Evolutionary conservation across 257 asterid genomes (phyloP).

Genomic region (Solanum lycopersicoides): DNA sequence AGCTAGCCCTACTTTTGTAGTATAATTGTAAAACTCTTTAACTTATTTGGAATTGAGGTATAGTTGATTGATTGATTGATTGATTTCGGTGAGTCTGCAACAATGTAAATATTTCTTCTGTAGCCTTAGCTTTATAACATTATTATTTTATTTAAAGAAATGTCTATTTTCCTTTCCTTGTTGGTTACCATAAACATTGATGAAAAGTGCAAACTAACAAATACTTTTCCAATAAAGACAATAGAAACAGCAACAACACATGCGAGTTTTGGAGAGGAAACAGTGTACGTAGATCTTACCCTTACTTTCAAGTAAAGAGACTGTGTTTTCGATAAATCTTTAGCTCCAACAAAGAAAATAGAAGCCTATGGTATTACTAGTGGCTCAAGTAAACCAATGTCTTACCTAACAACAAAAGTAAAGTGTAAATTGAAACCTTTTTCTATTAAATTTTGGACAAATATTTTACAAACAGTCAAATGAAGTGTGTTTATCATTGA

Average conservation of each 20-base stretch:
- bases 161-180: neutral
- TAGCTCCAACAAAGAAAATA: neutral
- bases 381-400: neutral
- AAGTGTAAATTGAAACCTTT: neutral
- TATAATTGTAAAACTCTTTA: neutral
- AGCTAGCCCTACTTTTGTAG: neutral
- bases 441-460: neutral
- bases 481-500: neutral
- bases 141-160: neutral
- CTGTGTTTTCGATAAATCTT: neutral
- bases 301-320: neutral
- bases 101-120: neutral
- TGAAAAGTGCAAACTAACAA: neutral
- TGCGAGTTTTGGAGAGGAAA: neutral
- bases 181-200: neutral
- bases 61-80: neutral
- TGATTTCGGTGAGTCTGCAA: neutral
- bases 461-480: neutral
- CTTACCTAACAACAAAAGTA: neutral
- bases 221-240: neutral
- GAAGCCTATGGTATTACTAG: neutral
- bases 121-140: neutral
- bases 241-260: neutral
- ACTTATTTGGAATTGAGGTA: neutral
- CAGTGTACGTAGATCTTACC: neutral